Percentiles rank a stretch among this genome's conserved stretches.
These are phyloP conservation scores for Hibiscus syriacus DNA, from an alignment of 345 rosid genomes.

Conservation along the genomic window DNA sequence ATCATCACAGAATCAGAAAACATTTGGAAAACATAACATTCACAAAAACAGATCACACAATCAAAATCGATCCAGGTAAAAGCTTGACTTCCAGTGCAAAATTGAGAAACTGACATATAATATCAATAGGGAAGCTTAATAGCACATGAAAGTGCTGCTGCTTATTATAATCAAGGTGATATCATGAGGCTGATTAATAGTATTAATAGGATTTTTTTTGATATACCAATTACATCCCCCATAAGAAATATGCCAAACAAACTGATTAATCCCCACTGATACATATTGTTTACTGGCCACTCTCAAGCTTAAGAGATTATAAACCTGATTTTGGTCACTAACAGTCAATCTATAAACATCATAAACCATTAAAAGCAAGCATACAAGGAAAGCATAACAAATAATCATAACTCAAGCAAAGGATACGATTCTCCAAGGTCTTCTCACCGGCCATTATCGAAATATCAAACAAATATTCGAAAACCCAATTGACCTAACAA, in stretches of 20 bases:
- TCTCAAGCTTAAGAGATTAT: background rate
- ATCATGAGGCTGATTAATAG: background rate
- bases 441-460: slow-evolving; percentile 26
- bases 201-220: background rate
- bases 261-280: background rate
- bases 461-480: slow-evolving; percentile 3
- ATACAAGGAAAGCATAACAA: background rate
- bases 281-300: background rate
- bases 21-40: background rate
- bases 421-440: slow-evolving; percentile 20
- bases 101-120: background rate
- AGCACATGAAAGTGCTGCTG: background rate
- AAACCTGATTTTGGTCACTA: background rate
- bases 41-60: background rate
- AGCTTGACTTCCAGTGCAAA: too few relatives aligned
- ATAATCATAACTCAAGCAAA: background rate
- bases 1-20: background rate
- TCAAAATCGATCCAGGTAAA: background rate
- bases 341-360: background rate
- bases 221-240: background rate
- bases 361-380: background rate
- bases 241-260: background rate
- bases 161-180: background rate
- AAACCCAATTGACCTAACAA: slow-evolving; percentile 5
- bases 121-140: background rate